These are phyloP conservation scores for Cryptococcus sp. DNA, from an alignment of 1,284 basidiomycete genomes.

Conservation along the genomic window DNA sequence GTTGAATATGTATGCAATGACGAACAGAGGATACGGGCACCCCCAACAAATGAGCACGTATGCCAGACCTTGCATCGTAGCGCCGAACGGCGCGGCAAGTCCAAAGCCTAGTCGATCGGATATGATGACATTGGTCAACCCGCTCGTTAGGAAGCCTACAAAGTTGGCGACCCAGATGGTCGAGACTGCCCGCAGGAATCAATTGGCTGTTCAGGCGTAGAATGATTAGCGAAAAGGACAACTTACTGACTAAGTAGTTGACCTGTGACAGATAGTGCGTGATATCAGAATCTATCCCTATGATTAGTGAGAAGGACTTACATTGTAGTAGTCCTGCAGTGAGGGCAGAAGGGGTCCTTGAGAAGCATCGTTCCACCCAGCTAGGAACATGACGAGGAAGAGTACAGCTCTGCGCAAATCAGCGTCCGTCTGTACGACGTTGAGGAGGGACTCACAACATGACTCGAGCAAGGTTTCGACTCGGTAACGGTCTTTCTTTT, in stretches of 20 bases:
- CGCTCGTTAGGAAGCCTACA: slow-evolving; percentile 59
- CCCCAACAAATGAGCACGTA: slow-evolving; percentile 63
- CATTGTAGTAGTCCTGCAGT: slow-evolving; percentile 59
- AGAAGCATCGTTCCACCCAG: slow-evolving; percentile 65
- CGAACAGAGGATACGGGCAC: slow-evolving; percentile 67
- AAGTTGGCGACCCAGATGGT: slow-evolving; percentile 62
- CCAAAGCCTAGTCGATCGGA: slow-evolving; percentile 62
- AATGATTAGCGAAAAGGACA: slow-evolving; percentile 13
- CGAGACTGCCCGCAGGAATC: slow-evolving; percentile 57
- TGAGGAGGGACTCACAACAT: slow-evolving; percentile 38
- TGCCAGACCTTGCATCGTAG: slow-evolving; percentile 52
- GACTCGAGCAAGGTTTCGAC: slow-evolving; percentile 6
- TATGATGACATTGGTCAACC: slow-evolving; percentile 58
- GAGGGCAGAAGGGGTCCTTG: slow-evolving; percentile 64
- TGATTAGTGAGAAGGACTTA: slow-evolving; percentile 12
- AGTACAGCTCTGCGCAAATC: slow-evolving; percentile 22
- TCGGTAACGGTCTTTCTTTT: slow-evolving; percentile 28
- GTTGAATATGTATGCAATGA: slow-evolving; percentile 62
- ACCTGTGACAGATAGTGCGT: slow-evolving; percentile 17
- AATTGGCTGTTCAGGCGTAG: slow-evolving; percentile 55
- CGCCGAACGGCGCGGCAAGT: slow-evolving; percentile 52
- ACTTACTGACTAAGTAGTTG: slow-evolving; percentile 43
- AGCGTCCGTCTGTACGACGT: not conserved
- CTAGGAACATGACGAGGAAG: slow-evolving; percentile 50
- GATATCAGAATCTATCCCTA: not conserved